Percentiles rank a stretch among this genome's conserved stretches.
Evolutionary conservation across 371 early-diverging fungal species (phyloP).

Genomic region (Dinochytrium kinnereticum): DNA sequence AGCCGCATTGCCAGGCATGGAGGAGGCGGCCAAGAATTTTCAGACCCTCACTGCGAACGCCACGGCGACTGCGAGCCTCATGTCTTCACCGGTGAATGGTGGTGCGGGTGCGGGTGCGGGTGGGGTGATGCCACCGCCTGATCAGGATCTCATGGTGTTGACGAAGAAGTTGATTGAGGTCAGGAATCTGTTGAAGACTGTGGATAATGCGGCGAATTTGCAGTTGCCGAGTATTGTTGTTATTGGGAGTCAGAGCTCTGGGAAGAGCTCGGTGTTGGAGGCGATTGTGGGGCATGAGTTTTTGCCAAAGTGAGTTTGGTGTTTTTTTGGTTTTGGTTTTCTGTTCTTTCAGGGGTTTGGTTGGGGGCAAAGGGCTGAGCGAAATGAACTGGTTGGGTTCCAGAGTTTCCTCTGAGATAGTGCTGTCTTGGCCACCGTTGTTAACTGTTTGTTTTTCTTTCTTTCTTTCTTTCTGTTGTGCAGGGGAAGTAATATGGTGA

Average conservation of each 20-base stretch:
- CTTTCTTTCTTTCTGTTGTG: background rate
- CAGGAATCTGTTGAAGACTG: constrained; percentile 86
- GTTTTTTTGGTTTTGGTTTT: constrained; percentile 20
- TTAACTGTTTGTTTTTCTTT: too few relatives aligned
- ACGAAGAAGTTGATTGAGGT: constrained; percentile 94
- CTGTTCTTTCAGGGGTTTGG: constrained; percentile 5
- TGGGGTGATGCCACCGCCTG: constrained; percentile 33
- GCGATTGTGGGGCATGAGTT: constrained; percentile 99
- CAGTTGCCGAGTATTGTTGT: constrained; percentile 97
- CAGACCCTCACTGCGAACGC: constrained; percentile 7
- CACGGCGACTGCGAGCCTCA: background rate
- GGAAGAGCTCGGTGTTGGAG: constrained; percentile 98
- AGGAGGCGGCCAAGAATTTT: constrained; percentile 29
- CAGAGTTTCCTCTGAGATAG: too few relatives aligned
- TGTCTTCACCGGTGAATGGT: background rate
- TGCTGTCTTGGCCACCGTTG: too few relatives aligned
- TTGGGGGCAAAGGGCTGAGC: too few relatives aligned
- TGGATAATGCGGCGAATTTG: constrained; percentile 57
- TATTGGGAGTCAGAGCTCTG: constrained; percentile 97
- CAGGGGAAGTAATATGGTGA: constrained; percentile 98
- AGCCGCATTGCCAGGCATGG: constrained; percentile 27
- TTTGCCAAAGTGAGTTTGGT: constrained; percentile 88
- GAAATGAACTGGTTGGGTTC: too few relatives aligned
- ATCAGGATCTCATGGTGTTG: constrained; percentile 76
- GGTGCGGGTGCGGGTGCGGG: background rate